Evolutionary conservation across 495 filamentous ascomycete genomes (phyloP).

Genomic region (Aspergillus taichungensis): DNA sequence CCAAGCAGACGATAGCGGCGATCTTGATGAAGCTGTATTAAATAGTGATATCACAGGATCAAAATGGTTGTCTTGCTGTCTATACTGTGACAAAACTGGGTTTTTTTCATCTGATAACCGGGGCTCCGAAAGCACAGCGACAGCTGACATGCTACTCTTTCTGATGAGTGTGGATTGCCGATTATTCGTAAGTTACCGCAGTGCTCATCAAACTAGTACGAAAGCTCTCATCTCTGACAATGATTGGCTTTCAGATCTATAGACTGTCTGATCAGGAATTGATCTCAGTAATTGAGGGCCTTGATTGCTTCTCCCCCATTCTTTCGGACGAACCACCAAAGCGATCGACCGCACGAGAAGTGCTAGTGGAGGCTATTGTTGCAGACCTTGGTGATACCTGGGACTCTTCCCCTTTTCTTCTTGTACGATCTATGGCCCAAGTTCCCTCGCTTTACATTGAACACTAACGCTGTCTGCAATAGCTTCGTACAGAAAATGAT

Average conservation of each 20-base stretch:
- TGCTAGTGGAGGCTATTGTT: slow-evolving; percentile 66
- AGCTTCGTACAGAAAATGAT: slow-evolving; percentile 70
- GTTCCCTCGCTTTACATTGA: too few species aligned
- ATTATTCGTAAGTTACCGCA: slow-evolving; percentile 53
- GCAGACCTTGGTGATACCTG: slow-evolving; percentile 74
- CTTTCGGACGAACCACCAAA: slow-evolving; percentile 64
- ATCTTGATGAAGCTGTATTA: slow-evolving; percentile 73
- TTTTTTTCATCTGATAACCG: slow-evolving; percentile 39
- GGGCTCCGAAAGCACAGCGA: slow-evolving; percentile 31
- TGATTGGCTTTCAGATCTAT: slow-evolving; percentile 22
- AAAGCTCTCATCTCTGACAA: slow-evolving; percentile 4
- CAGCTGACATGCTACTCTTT: slow-evolving; percentile 56
- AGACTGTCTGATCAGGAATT: slow-evolving; percentile 29
- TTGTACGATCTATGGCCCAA: slow-evolving; percentile 44
- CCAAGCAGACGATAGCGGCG: slow-evolving; percentile 65
- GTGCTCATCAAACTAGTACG: neutral
- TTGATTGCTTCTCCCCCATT: slow-evolving; percentile 69
- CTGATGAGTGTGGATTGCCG: slow-evolving; percentile 61
- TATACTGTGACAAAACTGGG: slow-evolving; percentile 61
- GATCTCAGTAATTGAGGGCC: slow-evolving; percentile 44
- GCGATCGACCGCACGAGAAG: slow-evolving; percentile 60
- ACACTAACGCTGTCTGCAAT: slow-evolving; percentile 6
- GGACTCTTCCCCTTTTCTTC: slow-evolving; percentile 63
- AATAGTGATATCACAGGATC: slow-evolving; percentile 42
- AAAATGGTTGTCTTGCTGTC: slow-evolving; percentile 71